Base-by-base conservation (phyloP, 2,329 filamentous ascomycete species). In the Paecilomyces fulvus region DNA sequence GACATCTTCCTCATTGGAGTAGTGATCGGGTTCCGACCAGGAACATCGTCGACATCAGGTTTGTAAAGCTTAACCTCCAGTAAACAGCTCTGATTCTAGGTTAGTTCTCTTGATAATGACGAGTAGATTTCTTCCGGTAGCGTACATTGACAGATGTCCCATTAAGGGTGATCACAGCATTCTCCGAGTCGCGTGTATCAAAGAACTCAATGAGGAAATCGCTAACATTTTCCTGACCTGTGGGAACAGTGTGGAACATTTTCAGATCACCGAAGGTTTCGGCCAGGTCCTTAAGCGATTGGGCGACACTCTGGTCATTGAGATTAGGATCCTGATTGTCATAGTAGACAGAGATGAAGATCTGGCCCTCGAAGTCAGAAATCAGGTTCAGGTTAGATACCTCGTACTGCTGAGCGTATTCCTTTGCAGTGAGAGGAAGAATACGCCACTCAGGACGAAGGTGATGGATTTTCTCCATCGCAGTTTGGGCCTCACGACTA, bases 401-500 rank as follows among this genome's bases (percentile, higher is more conserved):
- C 12, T 70, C 68, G 30, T 63, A 60, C 51, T 71, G 69, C 59
- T 75, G 69, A 10, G 71, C 68, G 66, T 79, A 79, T 17, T 80
- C 75, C 28, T 68, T 71, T 2, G 77, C 73, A 8, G 71, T 70
- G 28, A 83, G 68, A 52, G 77, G 77, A 49, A 72, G 69, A 17
- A 77, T 70, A 51, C 67, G 65, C 81, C 82, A 85, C 31, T 73
- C 71, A 10, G 75, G 70, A 50, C 73, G 72, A 31, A 73, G 68
- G 17, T 77, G 61, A 1, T 74, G 70, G 28, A 81, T 67, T 53
- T 78, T 79, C 11, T 77, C 71, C 56, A 78, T 73, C 7, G 80
- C 76, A 30, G 76, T 74, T 54, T 76, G 79, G 6, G 84, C 78
- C 66, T 87, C 83, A 52, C 82, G 78, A 52, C 86, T 79, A 62